Evolutionary conservation across 2,329 filamentous ascomycete genomes (phyloP).

Genomic region (Thielaviopsis cerberus): DNA sequence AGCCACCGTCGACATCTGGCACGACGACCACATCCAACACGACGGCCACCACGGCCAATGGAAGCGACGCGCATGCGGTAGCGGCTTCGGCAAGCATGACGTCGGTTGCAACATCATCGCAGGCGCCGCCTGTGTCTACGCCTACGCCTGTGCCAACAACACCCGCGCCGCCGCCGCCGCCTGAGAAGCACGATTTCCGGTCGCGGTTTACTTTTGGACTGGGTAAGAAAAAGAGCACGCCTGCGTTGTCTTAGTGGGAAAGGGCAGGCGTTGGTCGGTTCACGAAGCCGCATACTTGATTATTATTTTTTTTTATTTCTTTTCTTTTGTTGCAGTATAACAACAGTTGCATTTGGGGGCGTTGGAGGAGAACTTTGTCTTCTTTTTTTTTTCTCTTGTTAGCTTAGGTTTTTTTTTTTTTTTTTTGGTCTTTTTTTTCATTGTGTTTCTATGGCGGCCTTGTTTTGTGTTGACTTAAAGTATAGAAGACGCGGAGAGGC

Average conservation of each 20-base stretch:
- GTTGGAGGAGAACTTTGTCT: background rate
- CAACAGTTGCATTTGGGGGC: background rate
- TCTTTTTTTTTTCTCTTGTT: too few species aligned
- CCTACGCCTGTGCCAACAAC: constrained; percentile 9
- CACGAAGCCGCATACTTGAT: background rate
- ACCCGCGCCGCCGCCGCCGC: background rate
- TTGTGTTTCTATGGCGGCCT: background rate
- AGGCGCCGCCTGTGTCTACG: background rate
- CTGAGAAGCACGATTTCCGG: constrained; percentile 20
- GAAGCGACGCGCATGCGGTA: background rate
- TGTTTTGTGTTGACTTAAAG: background rate
- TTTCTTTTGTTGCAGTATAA: background rate
- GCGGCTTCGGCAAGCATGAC: background rate
- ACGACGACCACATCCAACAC: background rate
- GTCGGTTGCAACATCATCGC: background rate
- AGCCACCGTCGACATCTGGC: background rate
- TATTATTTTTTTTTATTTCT: background rate
- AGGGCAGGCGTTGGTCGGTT: constrained; percentile 2
- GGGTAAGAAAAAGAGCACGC: constrained; percentile 45
- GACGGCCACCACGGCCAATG: background rate
- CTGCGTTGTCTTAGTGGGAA: constrained; percentile 16
- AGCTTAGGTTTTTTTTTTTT: background rate
- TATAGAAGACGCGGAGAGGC: too few species aligned
- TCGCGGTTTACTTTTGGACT: constrained; percentile 42
- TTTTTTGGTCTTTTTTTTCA: background rate